Base-by-base conservation (phyloP, 257 asterid genomes). In the Dorcoceras hygrometricum region DNA sequence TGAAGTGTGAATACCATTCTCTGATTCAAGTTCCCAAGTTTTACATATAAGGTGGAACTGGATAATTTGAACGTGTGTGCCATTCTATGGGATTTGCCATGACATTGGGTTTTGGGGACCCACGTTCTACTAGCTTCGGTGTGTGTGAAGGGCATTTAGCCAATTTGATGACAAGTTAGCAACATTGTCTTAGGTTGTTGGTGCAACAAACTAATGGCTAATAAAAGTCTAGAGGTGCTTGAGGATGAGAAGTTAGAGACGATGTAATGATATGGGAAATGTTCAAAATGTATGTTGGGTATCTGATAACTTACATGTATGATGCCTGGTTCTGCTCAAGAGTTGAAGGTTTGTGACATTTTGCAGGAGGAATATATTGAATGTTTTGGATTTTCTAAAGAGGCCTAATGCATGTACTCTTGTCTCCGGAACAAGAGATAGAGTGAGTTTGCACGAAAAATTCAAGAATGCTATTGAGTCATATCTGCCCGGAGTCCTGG, bases 401-500 rank as follows among this genome's bases (percentile, higher is more conserved):
- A 79, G 74, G 86, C 99, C 99, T 63, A 93, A 90, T 69, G 99
- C 99, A 2, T 63, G 84, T 74, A 77, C 79, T n/a, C 87, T 93
- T 3, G 99, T 93, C 25, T 93, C 99, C 20, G 97, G 99, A 23
- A 93, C 99, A 39, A 88, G 82, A 64, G 97, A 93, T 63, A 75
- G 97, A 57, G 95, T 80, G 69, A 90, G 80, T 76, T 75, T 90
- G 76, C 82, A 93, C 14, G 88, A 90, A 62, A 93, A 87, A 55
- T 88, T 93, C 25, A 75, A 82, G 95, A 87, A 77, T 28, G 95
- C 95, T 31, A 80, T 93, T 6, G 84, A 77, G 72, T 67, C 71
- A 22, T 62, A 82, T 58, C 77, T 85, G n/a, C 97, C 99, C 0
- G 96, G 97, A 67, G 79, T 88, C 50, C 53, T 93, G 39, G 89